Base-by-base conservation (phyloP, 2,329 filamentous ascomycete species). In the Botrytis hyacinthi region DNA sequence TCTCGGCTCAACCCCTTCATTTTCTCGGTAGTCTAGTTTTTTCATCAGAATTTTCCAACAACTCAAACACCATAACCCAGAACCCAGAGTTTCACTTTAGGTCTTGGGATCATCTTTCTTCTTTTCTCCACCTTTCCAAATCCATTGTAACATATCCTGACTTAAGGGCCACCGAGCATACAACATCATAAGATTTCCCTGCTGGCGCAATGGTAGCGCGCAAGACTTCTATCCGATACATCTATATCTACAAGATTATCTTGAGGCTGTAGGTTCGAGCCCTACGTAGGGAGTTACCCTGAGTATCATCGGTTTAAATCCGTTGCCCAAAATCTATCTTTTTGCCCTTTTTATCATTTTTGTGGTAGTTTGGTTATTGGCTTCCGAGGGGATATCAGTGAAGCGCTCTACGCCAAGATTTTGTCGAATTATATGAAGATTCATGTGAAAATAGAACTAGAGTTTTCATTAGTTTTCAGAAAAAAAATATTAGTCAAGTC, bases 111-210 rank as follows among this genome's bases (percentile, higher is more conserved):
- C 22, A 1, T 48, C 5, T 16, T 1, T 40, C 22, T 26, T 54
- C 7, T 32, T 6, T 51, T 54, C 26, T 35, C 42, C 32, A 9
- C 18, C 26, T 29, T 29, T 8, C 0, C 14, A 4, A 1, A 1
- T 1, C 8, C 1, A 1, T 4, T n/a, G 4, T 10, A 44, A 1
- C 3, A 67, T 51, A 51, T 20, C 20, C 1, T n/a, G 1, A 7
- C 3, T 18, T 67, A 29, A 22, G 2, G 0, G 0, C 0, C 0
- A 0, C 0, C 0, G 0, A 0, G 0, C 0, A 37, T 8, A n/a
- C 7, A 51, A 29, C 0, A 40, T 22, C 32, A 20, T 7, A 40
- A 54, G 65, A 67, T 67, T 67, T 67, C 65, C 65, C 65, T 67
- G 65, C 65, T 67, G 65, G 65, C 65, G 65, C 65, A 67, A 67